phyloP scores from a whole-genome alignment of 2,329 filamentous ascomycete genomes.

The Phialocephala sp. region DNA sequence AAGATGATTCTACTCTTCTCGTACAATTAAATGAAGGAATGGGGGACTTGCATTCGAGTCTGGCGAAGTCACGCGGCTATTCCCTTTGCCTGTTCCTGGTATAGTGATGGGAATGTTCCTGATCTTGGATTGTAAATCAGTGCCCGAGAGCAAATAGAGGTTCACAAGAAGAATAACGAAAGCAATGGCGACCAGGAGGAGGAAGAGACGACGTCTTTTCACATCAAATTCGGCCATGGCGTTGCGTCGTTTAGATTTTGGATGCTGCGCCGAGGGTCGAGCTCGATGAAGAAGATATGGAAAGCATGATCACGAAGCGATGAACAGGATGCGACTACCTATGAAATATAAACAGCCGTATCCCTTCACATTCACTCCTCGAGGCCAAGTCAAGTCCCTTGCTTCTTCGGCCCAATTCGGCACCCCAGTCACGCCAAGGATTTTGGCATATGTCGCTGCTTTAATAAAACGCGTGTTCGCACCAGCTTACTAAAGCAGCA shows the following conservation, averaged over 20 bases:
- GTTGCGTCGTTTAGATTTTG: background rate
- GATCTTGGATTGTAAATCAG: conserved; percentile 37
- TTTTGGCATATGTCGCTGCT: background rate
- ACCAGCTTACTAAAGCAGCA: conserved; percentile 3
- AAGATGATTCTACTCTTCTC: too few species aligned
- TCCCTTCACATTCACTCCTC: background rate
- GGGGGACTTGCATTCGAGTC: conserved; percentile 32
- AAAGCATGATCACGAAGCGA: background rate
- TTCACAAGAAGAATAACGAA: conserved; percentile 38
- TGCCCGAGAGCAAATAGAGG: conserved; percentile 35
- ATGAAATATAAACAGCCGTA: background rate
- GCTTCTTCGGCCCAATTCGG: background rate
- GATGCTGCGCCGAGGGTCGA: background rate
- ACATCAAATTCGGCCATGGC: conserved; percentile 36
- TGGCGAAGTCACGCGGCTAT: conserved; percentile 21
- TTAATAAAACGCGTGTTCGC: background rate
- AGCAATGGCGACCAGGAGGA: conserved; percentile 32
- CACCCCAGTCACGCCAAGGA: background rate
- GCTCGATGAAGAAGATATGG: background rate
- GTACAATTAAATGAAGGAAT: too few species aligned
- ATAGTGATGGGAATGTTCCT: conserved; percentile 36
- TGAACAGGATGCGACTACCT: background rate
- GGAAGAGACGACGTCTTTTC: conserved; percentile 36
- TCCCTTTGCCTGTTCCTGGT: conserved; percentile 28
- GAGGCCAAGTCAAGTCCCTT: background rate